A percentile compares a stretch with the other conserved stretches of the same genome.
Evolutionary conservation across 257 asterid genomes (phyloP).

Genomic region (Solanum pimpinellifolium): DNA sequence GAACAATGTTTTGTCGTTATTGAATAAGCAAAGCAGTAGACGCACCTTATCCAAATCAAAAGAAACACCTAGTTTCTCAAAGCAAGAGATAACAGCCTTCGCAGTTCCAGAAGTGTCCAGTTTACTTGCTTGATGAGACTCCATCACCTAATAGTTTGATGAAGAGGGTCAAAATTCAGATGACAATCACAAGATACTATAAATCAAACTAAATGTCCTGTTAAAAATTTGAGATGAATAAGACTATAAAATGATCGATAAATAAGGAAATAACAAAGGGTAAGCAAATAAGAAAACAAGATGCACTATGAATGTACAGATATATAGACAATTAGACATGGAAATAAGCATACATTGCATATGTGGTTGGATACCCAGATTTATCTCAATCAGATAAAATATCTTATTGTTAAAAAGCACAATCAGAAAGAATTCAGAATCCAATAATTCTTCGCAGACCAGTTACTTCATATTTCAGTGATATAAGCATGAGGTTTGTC

Average conservation of each 20-base stretch:
- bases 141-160: slow-evolving; percentile 50
- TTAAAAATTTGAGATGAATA: not conserved
- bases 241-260: not conserved
- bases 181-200: not conserved
- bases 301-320: not conserved
- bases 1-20: not conserved
- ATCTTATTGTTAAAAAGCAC: not conserved
- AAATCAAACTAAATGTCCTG: not conserved
- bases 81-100: slow-evolving; percentile 87
- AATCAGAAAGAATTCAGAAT: not conserved
- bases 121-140: slow-evolving; percentile 95
- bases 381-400: not conserved
- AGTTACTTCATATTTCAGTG: not conserved
- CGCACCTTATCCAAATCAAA: slow-evolving; percentile 63
- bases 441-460: not conserved
- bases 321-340: not conserved
- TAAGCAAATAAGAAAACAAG: not conserved
- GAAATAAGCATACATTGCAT: not conserved
- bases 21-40: not conserved
- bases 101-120: slow-evolving; percentile 93
- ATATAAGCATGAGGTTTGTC: not conserved
- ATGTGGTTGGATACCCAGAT: not conserved
- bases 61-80: slow-evolving; percentile 75
- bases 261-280: not conserved
- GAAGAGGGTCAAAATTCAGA: not conserved